Percentiles rank a stretch among this genome's conserved stretches.
phyloP scores from a whole-genome alignment of 1,139 yeast genomes.

The Saccharomycopsis hybrid region DNA sequence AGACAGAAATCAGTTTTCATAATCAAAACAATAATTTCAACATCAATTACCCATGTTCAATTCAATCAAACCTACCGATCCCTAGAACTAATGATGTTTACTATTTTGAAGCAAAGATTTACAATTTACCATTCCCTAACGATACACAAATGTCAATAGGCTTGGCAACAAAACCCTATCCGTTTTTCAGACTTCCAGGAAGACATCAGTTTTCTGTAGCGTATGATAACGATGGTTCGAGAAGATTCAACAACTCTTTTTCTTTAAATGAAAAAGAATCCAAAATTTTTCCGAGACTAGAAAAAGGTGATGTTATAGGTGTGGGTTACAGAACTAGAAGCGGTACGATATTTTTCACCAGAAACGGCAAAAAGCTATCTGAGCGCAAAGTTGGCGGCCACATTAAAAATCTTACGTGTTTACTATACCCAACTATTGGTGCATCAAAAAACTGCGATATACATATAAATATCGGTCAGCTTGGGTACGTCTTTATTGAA shows the following conservation, averaged over 20 bases:
- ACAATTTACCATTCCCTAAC: constrained; percentile 34
- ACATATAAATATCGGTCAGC: constrained; percentile 73
- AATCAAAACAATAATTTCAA: neutral
- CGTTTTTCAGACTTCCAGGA: constrained; percentile 85
- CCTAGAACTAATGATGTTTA: constrained; percentile 48
- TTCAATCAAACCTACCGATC: constrained; percentile 55
- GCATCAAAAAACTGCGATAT: constrained; percentile 50
- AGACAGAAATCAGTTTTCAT: constrained; percentile 51
- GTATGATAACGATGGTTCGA: constrained; percentile 78
- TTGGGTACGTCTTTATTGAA: constrained; percentile 84
- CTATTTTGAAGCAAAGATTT: constrained; percentile 65
- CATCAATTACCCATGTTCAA: constrained; percentile 31
- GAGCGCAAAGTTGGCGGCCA: constrained; percentile 65
- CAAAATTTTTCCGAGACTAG: constrained; percentile 58
- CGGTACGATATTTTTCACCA: constrained; percentile 75
- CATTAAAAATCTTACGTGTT: constrained; percentile 51
- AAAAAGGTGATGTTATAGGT: constrained; percentile 82
- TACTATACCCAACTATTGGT: constrained; percentile 74
- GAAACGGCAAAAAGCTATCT: constrained; percentile 73
- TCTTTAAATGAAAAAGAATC: constrained; percentile 47
- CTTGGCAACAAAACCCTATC: constrained; percentile 82
- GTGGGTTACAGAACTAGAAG: constrained; percentile 69
- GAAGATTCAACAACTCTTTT: constrained; percentile 80
- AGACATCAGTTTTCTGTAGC: constrained; percentile 73
- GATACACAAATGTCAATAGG: constrained; percentile 62